These are phyloP conservation scores for Tulasnella sp. DNA, from an alignment of 768 basidiomycete species.

Conservation along the genomic window DNA sequence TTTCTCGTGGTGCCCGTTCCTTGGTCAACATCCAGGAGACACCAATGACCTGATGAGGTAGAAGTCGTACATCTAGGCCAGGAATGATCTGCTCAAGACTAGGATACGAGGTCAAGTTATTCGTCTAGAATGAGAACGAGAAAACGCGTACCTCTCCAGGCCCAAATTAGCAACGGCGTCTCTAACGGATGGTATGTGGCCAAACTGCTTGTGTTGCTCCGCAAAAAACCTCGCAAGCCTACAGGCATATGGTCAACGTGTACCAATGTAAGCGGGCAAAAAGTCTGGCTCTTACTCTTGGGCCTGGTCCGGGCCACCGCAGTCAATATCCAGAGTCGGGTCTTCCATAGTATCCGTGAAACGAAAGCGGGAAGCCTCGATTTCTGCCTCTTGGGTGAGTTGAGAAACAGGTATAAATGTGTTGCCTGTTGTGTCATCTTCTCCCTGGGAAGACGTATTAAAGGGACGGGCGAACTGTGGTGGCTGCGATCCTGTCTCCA, in stretches of 20 bases:
- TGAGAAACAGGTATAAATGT: not conserved
- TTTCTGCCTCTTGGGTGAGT: not conserved
- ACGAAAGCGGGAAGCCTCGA: not conserved
- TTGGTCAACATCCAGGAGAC: conserved; percentile 69
- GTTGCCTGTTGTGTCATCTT: not conserved
- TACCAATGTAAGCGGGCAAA: not conserved
- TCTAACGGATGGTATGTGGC: not conserved
- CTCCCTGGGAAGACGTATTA: not conserved
- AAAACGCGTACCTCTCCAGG: not conserved
- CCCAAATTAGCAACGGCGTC: not conserved
- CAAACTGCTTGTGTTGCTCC: not conserved
- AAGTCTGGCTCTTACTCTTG: not conserved
- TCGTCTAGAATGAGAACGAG: not conserved
- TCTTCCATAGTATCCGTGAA: not conserved
- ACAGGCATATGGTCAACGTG: not conserved
- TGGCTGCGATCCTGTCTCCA: too few relatives aligned
- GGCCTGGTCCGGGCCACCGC: not conserved
- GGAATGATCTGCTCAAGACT: conserved; percentile 47
- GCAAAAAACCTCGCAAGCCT: conserved; percentile 8
- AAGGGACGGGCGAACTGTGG: not conserved
- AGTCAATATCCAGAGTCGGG: not conserved
- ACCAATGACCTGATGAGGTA: conserved; percentile 66
- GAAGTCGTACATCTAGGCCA: conserved; percentile 54
- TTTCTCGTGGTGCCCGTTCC: conserved; percentile 36
- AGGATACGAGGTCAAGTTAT: not conserved